Evolutionary conservation across 192 early-diverging fungal genomes (phyloP).

Genomic region (Entomortierella chlamydospora): DNA sequence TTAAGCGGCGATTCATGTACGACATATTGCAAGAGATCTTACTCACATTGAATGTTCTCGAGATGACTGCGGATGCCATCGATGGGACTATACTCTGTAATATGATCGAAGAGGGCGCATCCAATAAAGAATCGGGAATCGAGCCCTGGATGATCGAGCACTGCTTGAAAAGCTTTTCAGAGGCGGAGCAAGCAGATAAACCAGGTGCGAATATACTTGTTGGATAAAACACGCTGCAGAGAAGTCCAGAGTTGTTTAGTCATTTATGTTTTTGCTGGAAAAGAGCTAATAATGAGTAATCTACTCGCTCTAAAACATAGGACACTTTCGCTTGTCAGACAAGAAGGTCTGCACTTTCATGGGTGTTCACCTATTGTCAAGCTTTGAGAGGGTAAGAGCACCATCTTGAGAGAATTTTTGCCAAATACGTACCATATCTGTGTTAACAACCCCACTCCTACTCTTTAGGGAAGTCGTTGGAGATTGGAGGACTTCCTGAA

Average conservation of each 20-base stretch:
- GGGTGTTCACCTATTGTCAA: constrained; percentile 31
- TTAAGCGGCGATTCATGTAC: constrained; percentile 42
- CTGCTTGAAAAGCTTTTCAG: constrained; percentile 33
- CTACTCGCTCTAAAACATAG: background rate
- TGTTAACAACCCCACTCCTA: background rate
- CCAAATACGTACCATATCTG: background rate
- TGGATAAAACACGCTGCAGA: background rate
- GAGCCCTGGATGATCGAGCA: constrained; percentile 46
- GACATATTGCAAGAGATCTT: constrained; percentile 46
- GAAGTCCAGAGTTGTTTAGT: background rate
- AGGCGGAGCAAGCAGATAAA: background rate
- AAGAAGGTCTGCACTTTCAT: constrained; percentile 28
- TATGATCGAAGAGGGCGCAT: constrained; percentile 4
- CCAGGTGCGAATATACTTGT: background rate
- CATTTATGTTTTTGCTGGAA: background rate
- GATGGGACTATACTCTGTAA: constrained; percentile 11
- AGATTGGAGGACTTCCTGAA: constrained; percentile 55
- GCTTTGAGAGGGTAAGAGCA: constrained; percentile 25
- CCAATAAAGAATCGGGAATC: constrained; percentile 24
- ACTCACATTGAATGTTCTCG: constrained; percentile 21
- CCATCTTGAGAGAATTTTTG: background rate
- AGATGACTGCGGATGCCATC: constrained; percentile 14
- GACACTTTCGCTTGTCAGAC: constrained; percentile 11
- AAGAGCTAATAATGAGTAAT: too few species aligned
- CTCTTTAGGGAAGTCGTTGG: constrained; percentile 54